Base-by-base conservation (phyloP, 768 basidiomycete genomes). In the Leucogyrophana mollusca region DNA sequence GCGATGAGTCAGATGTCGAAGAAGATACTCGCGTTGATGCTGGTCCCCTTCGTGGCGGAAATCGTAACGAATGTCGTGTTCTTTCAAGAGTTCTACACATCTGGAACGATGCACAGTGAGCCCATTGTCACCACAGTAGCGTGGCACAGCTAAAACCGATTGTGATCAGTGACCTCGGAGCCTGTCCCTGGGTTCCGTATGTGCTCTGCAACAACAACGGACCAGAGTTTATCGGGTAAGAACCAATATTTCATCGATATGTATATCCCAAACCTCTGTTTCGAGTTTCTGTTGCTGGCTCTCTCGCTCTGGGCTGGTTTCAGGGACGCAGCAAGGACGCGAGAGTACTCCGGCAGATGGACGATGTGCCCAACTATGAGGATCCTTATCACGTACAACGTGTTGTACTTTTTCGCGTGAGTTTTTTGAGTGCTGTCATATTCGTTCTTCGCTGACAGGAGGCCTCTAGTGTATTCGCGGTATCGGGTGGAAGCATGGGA, bases 371-470 rank as follows among this genome's bases (percentile, higher is more conserved):
- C 43, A 10, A 5, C n/a, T 22, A 23, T 44, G 25, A 33, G 24
- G 33, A 44, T 23, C 9, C 25, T 44, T 10, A 35, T 34, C n/a
- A 17, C 34, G 11, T 44, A 44, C 20, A 44, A 34, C 22, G 30
- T 44, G 43, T 13, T 44, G 17, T 44, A 44, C 33, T 44, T 44
- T 34, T 8, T 44, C 13, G 43, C 33, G 43, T 44, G 4, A 34
- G 43, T 34, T 10, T 23, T 23, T 2, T 1, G 9, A 8, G 5
- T 21, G 17, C 10, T n/a, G 5, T 13, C 17, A 13, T 14, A 10
- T 14, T 34, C 7, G n/a, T 11, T 1, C 33, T 33, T 20, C 14
- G 20, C 14, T 33, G 10, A 14, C 43, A 44, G 33, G 9, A 34
- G 43, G 22, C 23, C 5, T 34, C 17, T 34, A 34, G 30, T 9